These are phyloP conservation scores for Agaricus sinodeliciosus DNA, from an alignment of 768 basidiomycete genomes.

Conservation along the genomic window DNA sequence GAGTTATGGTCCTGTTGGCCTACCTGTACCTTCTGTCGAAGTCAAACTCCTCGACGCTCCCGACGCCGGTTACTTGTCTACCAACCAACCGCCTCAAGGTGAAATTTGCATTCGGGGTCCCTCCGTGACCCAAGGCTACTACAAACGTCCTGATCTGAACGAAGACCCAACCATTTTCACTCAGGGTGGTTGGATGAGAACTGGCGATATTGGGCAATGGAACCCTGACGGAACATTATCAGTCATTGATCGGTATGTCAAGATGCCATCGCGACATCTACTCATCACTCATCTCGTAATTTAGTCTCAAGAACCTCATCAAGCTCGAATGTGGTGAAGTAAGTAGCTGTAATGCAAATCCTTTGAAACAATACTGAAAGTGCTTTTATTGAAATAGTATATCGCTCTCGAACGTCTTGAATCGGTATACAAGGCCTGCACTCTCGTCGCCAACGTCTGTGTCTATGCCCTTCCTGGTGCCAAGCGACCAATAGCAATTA, in stretches of 20 bases:
- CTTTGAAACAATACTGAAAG: conserved; percentile 5
- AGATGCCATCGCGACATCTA: not conserved
- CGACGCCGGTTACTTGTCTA: conserved; percentile 80
- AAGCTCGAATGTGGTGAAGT: conserved; percentile 82
- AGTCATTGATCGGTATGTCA: conserved; percentile 76
- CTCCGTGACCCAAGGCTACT: conserved; percentile 84
- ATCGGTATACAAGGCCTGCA: conserved; percentile 80
- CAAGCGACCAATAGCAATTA: conserved; percentile 78
- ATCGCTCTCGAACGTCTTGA: conserved; percentile 90
- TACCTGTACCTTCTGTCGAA: conserved; percentile 85
- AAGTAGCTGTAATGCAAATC: conserved; percentile 1
- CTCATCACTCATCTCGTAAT: not conserved
- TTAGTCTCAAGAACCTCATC: conserved; percentile 81
- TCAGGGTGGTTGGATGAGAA: conserved; percentile 88
- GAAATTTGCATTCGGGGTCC: conserved; percentile 88
- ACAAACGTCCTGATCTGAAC: conserved; percentile 87
- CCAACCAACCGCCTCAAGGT: conserved; percentile 69
- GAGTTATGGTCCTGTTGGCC: conserved; percentile 70
- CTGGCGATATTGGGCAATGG: conserved; percentile 94
- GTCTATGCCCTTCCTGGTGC: conserved; percentile 73
- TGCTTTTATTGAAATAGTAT: conserved; percentile 44
- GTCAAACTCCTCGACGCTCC: conserved; percentile 80
- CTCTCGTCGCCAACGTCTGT: conserved; percentile 75
- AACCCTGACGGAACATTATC: conserved; percentile 85
- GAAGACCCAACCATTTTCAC: conserved; percentile 78